Conservation (phyloP, 2,329 filamentous ascomycete genomes). For the Thielaviopsis musarum region DNA sequence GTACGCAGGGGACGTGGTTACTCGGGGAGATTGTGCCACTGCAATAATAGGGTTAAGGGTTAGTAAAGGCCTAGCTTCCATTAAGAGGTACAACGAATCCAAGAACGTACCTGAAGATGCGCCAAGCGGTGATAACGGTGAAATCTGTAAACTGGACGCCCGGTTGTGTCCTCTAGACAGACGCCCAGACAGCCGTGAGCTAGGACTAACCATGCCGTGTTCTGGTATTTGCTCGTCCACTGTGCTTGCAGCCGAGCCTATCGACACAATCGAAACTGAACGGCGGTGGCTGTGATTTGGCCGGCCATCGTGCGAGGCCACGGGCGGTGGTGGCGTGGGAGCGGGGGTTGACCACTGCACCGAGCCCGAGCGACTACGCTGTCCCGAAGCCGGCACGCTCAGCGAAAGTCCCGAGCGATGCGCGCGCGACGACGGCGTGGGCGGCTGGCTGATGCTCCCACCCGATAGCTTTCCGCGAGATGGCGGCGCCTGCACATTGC, state of each 20-base stretch:
- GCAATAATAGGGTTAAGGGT: not conserved
- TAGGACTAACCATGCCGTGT: not conserved
- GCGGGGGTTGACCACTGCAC: conserved; percentile 29
- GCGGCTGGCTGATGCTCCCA: conserved; percentile 21
- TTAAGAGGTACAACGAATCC: not conserved
- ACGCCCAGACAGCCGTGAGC: conserved; percentile 7
- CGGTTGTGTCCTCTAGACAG: conserved; percentile 45
- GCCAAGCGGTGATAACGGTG: conserved; percentile 28
- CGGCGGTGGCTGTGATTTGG: conserved; percentile 36
- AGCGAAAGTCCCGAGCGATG: conserved; percentile 55
- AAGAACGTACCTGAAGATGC: conserved; percentile 24
- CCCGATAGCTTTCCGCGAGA: conserved; percentile 21
- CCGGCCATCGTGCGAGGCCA: conserved; percentile 16
- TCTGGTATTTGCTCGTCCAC: conserved; percentile 27
- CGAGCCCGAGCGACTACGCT: conserved; percentile 29
- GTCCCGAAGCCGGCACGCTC: conserved; percentile 30
- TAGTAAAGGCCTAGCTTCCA: not conserved
- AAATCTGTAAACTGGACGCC: conserved; percentile 67
- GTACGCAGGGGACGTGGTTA: conserved; percentile 33
- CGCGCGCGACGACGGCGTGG: conserved; percentile 26
- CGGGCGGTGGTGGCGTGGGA: conserved; percentile 14
- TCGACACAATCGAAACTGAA: conserved; percentile 68
- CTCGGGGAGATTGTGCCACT: conserved; percentile 27
- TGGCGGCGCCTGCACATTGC: conserved; percentile 27
- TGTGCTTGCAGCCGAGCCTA: conserved; percentile 38